A percentile compares a stretch with the other conserved stretches of the same genome.
These are phyloP conservation scores for Cucumis cinereus DNA, from an alignment of 306 rosid genomes.

Conservation along the genomic window DNA sequence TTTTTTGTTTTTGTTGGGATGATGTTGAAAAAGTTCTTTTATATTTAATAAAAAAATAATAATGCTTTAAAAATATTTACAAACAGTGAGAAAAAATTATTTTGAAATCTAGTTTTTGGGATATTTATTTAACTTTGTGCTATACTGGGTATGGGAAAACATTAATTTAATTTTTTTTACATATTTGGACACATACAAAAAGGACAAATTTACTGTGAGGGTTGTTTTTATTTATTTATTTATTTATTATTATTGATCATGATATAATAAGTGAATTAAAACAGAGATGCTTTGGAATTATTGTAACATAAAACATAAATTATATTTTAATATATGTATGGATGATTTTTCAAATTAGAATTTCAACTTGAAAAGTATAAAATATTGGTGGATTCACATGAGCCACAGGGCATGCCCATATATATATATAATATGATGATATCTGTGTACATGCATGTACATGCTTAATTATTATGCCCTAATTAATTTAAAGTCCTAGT, in stretches of 20 bases:
- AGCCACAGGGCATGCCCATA: not conserved
- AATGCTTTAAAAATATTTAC: not conserved
- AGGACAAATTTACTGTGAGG: not conserved
- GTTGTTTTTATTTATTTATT: not conserved
- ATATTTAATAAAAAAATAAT: too few species aligned
- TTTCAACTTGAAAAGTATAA: slow-evolving; percentile 1
- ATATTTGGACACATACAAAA: not conserved
- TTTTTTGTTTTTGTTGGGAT: not conserved
- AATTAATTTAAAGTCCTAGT: not conserved
- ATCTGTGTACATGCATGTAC: not conserved
- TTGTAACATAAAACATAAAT: not conserved
- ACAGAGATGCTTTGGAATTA: slow-evolving; percentile 3
- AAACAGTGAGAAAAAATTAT: not conserved
- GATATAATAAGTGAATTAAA: not conserved
- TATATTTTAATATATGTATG: not conserved
- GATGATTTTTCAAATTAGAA: not conserved
- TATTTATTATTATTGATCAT: not conserved
- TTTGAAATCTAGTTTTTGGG: not conserved
- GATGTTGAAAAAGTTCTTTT: not conserved
- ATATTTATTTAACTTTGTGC: too few species aligned
- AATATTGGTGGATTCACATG: slow-evolving; percentile 3
- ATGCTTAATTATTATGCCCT: not conserved
- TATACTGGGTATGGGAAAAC: not conserved
- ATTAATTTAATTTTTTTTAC: not conserved
- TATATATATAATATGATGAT: not conserved